phyloP scores from a whole-genome alignment of 2,329 filamentous ascomycete species.

The Botrytis galanthina region DNA sequence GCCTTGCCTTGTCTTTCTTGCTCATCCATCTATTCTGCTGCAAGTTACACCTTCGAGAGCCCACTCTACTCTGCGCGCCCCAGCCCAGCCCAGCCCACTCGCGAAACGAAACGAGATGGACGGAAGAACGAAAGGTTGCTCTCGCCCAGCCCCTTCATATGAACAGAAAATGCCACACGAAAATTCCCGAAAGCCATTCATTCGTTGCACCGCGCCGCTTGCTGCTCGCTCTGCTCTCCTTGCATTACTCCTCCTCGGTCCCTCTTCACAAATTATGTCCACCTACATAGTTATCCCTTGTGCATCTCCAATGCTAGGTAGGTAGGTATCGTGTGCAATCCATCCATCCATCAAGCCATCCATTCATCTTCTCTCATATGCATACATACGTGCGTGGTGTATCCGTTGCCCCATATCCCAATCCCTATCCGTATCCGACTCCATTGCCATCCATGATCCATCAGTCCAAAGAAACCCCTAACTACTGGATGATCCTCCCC shows the following conservation, averaged over 20 bases:
- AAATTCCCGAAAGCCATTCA: background rate
- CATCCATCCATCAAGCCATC: background rate
- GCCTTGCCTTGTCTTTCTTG: background rate
- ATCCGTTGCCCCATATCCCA: background rate
- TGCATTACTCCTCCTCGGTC: background rate
- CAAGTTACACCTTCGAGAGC: background rate
- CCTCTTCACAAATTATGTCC: background rate
- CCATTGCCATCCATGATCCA: background rate
- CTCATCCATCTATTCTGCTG: background rate
- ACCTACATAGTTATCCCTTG: background rate
- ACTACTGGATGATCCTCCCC: background rate
- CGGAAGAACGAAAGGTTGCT: background rate
- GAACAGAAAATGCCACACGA: background rate
- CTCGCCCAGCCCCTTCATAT: background rate
- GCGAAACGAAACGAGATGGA: background rate
- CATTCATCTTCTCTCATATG: background rate
- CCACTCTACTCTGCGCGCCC: background rate
- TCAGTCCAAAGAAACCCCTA: background rate
- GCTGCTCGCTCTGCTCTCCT: too few relatives aligned
- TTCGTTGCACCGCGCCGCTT: background rate
- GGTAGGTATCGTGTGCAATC: background rate
- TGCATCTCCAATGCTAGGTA: background rate
- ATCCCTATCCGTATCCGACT: background rate
- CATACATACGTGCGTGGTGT: background rate
- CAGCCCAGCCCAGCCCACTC: conserved; percentile 5